Conservation (phyloP, 352 stramenopile species). For the Saprolegnia parasitica region DNA sequence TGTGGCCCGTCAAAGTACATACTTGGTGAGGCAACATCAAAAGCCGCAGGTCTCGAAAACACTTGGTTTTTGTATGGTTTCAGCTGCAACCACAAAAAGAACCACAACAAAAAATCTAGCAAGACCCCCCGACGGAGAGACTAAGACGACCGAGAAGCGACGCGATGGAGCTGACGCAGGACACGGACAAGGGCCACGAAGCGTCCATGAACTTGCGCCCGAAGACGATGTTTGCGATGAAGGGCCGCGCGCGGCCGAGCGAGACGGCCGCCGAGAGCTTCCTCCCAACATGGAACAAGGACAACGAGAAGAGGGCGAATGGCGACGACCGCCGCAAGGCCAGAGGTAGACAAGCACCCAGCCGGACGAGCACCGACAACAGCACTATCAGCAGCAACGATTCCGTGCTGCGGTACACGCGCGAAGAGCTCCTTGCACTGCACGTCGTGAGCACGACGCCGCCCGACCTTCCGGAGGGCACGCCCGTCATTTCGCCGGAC, state of each 20-base stretch:
- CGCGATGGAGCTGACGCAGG: constrained; percentile 11
- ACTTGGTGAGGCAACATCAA: neutral
- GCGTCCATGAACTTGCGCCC: constrained; percentile 43
- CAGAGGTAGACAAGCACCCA: constrained; percentile 44
- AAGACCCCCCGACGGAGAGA: constrained; percentile 17
- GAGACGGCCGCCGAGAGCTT: constrained; percentile 65
- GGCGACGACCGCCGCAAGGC: constrained; percentile 53
- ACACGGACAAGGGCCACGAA: neutral
- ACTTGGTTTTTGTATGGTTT: constrained; percentile 25
- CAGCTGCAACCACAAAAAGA: constrained; percentile 27
- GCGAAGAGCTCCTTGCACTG: constrained; percentile 72
- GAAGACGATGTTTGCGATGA: constrained; percentile 87
- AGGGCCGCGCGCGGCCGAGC: constrained; percentile 56
- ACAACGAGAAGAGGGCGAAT: constrained; percentile 50
- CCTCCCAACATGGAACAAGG: constrained; percentile 81
- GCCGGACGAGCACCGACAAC: no score
- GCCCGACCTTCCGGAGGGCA: constrained; percentile 56
- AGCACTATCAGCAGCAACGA: no score
- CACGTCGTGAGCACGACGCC: constrained; percentile 52
- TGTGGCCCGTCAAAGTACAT: constrained; percentile 19
- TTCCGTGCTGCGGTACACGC: constrained; percentile 67
- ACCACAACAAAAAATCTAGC: constrained; percentile 23
- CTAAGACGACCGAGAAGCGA: constrained; percentile 4
- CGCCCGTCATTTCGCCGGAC: constrained; percentile 58
- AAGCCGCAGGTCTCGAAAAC: constrained; percentile 15